Evolutionary conservation across 1,284 basidiomycete genomes (phyloP), one percentile per base, ranked within the genome.

Genomic region (Moesziomyces sp.): DNA sequence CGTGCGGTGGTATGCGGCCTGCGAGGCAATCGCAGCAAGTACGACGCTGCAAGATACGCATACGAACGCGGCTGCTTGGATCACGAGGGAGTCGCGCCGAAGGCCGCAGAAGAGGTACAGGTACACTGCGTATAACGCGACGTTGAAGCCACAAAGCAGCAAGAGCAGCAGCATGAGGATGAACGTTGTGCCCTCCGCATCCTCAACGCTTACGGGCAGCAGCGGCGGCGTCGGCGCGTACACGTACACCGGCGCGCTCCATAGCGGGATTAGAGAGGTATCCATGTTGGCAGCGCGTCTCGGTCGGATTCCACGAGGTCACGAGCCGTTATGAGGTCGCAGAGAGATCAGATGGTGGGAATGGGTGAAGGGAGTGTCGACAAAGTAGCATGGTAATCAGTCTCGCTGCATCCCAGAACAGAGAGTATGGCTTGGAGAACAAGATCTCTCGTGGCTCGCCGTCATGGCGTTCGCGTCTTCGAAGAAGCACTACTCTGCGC

Each of bases 41-140:
- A 46, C 24, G 16, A 58, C n/a, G 33, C 60, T 64, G 52, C 58
- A 61, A 0, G 38, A 21, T 2, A 74, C 61, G 0, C 46, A 55
- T 3, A 65, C 0, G 18, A 49, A 6, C 0, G 69, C 65, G 5
- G 55, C 54, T 0, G 51, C 2, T 18, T 62, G 65, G 0, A 74
- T 54, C 18, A 55, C 19, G 21, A 43, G 35, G 0, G 59, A 45
- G 28, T 74, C 71, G 40, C 65, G 54, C 0, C 16, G 21, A 1
- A 10, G 23, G 0, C 60, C 53, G 7, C 50, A 30, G 21, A 61
- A 74, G 3, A 61, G 60, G 13, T 64, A 52, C 16, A 60, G 18
- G 33, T 73, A 73, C 33, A 73, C 8, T 11, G 26, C 23, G 45
- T 43, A 68, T n/a, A 73, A 57, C n/a, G 70, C 19, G 2, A n/a